Conservation (phyloP, 2,329 filamentous ascomycete species). For the Monilinia polystroma region DNA sequence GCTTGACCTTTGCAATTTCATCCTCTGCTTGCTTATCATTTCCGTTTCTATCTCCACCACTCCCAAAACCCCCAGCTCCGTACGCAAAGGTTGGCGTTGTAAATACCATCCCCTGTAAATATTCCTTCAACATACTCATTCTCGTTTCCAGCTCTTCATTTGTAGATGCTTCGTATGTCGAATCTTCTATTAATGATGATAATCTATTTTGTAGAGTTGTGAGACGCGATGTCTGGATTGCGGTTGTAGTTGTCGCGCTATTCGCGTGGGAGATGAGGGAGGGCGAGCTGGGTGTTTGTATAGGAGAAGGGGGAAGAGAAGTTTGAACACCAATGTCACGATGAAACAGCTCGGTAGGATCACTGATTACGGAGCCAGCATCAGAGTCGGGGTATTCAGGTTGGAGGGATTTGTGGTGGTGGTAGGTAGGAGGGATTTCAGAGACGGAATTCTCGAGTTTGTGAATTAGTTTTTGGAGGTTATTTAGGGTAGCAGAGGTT, state of each 20-base stretch:
- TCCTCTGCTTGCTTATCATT: slow-evolving; percentile 57
- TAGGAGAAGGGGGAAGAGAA: slow-evolving; percentile 45
- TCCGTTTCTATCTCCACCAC: slow-evolving; percentile 36
- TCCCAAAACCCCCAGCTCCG: slow-evolving; percentile 36
- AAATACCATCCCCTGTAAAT: slow-evolving; percentile 62
- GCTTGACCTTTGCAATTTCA: slow-evolving; percentile 70
- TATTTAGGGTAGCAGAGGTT: slow-evolving; percentile 48
- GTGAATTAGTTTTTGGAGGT: slow-evolving; percentile 52
- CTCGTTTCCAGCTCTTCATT: slow-evolving; percentile 31
- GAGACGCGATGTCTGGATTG: slow-evolving; percentile 44
- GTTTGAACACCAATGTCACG: slow-evolving; percentile 80
- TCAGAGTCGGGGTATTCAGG: slow-evolving; percentile 46
- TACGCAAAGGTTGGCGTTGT: slow-evolving; percentile 40
- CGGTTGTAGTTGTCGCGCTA: slow-evolving; percentile 31
- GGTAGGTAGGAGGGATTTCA: slow-evolving; percentile 50
- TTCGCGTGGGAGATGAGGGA: slow-evolving; percentile 34
- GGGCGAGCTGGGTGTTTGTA: slow-evolving; percentile 30
- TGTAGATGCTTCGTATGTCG: slow-evolving; percentile 30
- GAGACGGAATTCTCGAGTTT: slow-evolving; percentile 59
- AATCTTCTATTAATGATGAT: slow-evolving; percentile 51
- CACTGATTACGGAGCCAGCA: slow-evolving; percentile 42
- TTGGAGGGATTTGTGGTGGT: slow-evolving; percentile 29
- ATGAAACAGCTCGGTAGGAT: slow-evolving; percentile 78
- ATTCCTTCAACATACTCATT: slow-evolving; percentile 57
- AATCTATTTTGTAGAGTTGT: slow-evolving; percentile 50